Base-by-base conservation (phyloP, 2,329 filamentous ascomycete species). In the Hypocrella siamensis region DNA sequence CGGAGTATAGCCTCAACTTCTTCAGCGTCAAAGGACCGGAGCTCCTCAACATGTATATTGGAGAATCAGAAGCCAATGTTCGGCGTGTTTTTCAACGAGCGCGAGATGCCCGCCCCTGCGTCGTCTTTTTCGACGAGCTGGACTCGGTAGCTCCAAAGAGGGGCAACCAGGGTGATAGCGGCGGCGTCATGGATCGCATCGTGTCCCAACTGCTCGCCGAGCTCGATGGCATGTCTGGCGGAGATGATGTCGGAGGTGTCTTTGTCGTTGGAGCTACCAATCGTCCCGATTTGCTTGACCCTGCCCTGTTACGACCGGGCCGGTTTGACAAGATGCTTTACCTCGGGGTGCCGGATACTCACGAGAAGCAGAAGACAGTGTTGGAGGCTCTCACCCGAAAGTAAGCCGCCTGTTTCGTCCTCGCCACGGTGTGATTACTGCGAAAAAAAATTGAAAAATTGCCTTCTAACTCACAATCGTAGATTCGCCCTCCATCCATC, bases 261-360 rank as follows among this genome's bases (percentile, higher is more conserved):
- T 96, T 96, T 51, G 90, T 96, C 18, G 93, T 98, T 42, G 88
- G 90, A 35, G 88, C 88, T 4, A 98, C 88, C 5, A 98, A 98
- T 58, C 64, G 88, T 39, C 90, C 90, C 1, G 90, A 98, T 60
- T 60, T 96, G 33, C 67, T 98, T 16, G 88, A 98, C 50, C 83
- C 83, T 40, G 90, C 88, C 4, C 61, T 98, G 35, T 63, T 96
- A 28, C 73, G 88, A 33, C 90, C 88, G 2, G 88, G 88, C 3
- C 69, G 88, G 37, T 96, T 98, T 53, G 90, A 98, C 52, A 96
- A 96, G 63, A 93, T 96, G 86, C 70, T 98, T 19, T 98, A 96
- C 48, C 65, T 98, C 10, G 90, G 90, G 22, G 85, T 98, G 7
- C 92, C 84, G 6, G 90, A 98, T 54, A 94, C 86, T 4, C 88